A percentile compares a stretch with the other conserved stretches of the same genome.
Evolutionary conservation across 148 eudicot species (phyloP).

Genomic region (Chenopodium quinoa): DNA sequence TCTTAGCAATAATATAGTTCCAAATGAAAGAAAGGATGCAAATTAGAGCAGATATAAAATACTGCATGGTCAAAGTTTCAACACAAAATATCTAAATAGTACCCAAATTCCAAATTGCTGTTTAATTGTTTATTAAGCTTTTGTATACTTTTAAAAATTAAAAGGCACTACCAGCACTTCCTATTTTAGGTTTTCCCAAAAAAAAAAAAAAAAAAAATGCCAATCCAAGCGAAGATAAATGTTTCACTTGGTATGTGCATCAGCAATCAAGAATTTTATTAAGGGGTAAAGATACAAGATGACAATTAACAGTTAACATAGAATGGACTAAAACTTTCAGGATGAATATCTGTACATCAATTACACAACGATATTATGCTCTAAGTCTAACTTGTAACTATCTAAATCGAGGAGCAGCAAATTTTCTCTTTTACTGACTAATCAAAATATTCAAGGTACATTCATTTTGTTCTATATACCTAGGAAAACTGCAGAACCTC

Average conservation of each 20-base stretch:
- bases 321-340: constrained; percentile 8
- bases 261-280: too few relatives aligned
- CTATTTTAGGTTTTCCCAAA: too few relatives aligned
- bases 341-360: constrained; percentile 24
- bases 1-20: not conserved
- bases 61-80: too few relatives aligned
- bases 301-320: not conserved
- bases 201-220: too few relatives aligned
- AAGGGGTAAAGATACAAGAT: not conserved
- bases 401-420: not conserved
- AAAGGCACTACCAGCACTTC: too few relatives aligned
- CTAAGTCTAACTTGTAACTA: constrained; percentile 21
- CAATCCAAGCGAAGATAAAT: too few relatives aligned
- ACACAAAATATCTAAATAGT: too few relatives aligned
- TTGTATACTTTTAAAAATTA: too few relatives aligned
- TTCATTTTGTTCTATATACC: constrained; percentile 9
- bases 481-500: constrained; percentile 1
- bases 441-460: constrained; percentile 19
- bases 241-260: too few relatives aligned
- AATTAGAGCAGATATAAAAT: not conserved
- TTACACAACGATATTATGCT: constrained; percentile 21
- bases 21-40: not conserved
- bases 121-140: too few relatives aligned
- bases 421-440: constrained; percentile 12
- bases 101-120: too few relatives aligned